A percentile compares a stretch with the other conserved stretches of the same genome.
phyloP scores from a whole-genome alignment of 371 early-diverging fungal genomes.

The Mortierella sp. region DNA sequence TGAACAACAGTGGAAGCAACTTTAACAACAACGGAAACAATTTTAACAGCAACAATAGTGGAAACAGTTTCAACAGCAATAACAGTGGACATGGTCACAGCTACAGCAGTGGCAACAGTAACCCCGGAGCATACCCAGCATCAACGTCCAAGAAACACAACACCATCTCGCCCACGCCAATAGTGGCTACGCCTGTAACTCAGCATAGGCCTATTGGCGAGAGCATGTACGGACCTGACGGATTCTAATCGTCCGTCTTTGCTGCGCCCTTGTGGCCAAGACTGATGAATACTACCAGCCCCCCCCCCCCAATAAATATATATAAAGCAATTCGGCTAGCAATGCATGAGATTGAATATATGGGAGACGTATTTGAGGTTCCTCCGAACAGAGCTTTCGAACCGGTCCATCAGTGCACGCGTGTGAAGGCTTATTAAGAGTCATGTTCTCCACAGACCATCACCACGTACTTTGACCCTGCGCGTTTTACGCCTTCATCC shows the following conservation, averaged over 20 bases:
- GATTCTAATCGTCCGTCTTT: conserved; percentile 25
- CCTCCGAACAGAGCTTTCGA: too few relatives aligned
- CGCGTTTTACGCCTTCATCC: too few relatives aligned
- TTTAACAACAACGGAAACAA: conserved; percentile 17
- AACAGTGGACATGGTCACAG: neutral
- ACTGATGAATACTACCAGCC: too few relatives aligned
- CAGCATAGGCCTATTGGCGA: conserved; percentile 3
- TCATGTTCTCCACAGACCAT: too few relatives aligned
- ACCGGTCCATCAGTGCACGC: too few relatives aligned
- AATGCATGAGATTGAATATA: too few relatives aligned
- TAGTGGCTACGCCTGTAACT: conserved; percentile 9
- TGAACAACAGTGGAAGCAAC: conserved; percentile 6
- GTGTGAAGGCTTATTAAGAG: too few relatives aligned
- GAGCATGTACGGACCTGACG: conserved; percentile 39
- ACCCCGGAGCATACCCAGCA: neutral
- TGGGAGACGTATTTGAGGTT: too few relatives aligned
- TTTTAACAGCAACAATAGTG: conserved; percentile 3
- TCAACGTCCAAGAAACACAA: conserved; percentile 6
- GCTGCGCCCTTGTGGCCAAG: too few relatives aligned
- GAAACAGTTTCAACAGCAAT: conserved; percentile 5
- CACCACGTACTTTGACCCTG: too few relatives aligned
- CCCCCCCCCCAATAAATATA: too few relatives aligned
- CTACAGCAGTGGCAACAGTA: conserved; percentile 16
- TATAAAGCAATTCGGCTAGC: too few relatives aligned
- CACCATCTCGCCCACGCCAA: conserved; percentile 32